Evolutionary conservation across 2,329 filamentous ascomycete genomes (phyloP), one percentile per base, ranked within the genome.

Genomic region (Penicillium palitans): DNA sequence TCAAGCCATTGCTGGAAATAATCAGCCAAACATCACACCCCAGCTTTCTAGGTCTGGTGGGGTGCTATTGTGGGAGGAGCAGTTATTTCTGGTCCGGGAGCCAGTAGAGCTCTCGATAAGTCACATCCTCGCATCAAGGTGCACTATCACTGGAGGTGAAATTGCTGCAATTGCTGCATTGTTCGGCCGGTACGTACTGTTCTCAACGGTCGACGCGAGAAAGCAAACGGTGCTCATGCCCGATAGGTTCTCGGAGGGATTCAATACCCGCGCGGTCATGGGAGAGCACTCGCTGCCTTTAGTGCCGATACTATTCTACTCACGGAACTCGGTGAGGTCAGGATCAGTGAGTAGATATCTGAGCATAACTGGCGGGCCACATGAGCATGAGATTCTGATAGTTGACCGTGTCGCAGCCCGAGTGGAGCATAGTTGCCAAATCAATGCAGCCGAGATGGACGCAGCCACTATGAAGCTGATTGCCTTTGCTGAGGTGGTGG

Each of bases 191-290:
- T 54, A 54, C 7, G 52, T 46, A 6, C 41, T 21, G 12, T 2
- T 47, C 33, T 40, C 13, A 24, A 7, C 8, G 7, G 0, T 4
- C 12, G 19, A 24, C 2, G n/a, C 2, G 13, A 25, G 46, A 37
- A 48, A 9, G 21, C 19, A 2, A 19, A 2, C 8, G 6, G 15
- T 29, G 15, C 42, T 46, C 2, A 46, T 46, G 2, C 24, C 17
- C 7, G 1, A 46, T 46, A 46, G 42, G 25, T 29, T 17, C 42
- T 69, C n/a, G 17, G 44, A n/a, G 58, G 63, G 8, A 61, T 59
- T 6, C 62, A 66, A 45, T 45, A 46, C 46, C 31, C 46, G 3
- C 13, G 6, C 3, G 13, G 41, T 44, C 25, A 10, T 13, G 29
- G 41, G 9, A 45, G 51, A 37, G 51, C 29, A 6, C 41, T 53